These are phyloP conservation scores for Saposhnikovia divaricata DNA, from an alignment of 129 eudicot species.

Conservation along the genomic window DNA sequence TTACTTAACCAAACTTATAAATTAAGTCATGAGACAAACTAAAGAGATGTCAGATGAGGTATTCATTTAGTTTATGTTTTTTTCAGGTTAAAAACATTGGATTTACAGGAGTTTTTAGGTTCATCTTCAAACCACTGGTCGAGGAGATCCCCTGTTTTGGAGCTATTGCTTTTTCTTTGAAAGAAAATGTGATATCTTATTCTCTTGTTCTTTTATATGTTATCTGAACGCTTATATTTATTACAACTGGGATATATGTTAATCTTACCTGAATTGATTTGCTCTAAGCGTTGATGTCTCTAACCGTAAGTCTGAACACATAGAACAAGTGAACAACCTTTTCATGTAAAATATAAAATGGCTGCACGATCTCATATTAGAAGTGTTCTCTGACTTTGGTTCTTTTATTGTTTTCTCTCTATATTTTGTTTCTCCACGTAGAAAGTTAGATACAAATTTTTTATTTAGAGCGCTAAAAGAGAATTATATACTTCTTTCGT, in stretches of 20 bases:
- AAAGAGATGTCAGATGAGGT: neutral
- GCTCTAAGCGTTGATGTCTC: neutral
- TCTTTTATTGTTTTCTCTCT: too few relatives aligned
- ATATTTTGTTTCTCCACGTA: neutral
- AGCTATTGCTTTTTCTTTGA: conserved; percentile 69
- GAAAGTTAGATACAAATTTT: neutral
- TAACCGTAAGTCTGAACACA: neutral
- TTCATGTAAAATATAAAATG: neutral
- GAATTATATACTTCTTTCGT: neutral
- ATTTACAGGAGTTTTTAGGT: conserved; percentile 85
- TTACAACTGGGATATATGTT: neutral
- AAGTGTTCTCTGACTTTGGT: neutral
- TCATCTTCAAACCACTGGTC: conserved; percentile 82
- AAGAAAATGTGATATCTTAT: conserved; percentile 57
- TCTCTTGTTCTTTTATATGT: conserved; percentile 4
- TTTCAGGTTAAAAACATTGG: conserved; percentile 79
- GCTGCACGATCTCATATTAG: neutral
- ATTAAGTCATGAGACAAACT: neutral
- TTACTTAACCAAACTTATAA: neutral
- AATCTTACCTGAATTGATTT: neutral
- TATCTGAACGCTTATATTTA: neutral
- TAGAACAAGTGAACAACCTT: neutral
- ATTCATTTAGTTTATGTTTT: neutral
- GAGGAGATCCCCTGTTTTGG: conserved; percentile 94
- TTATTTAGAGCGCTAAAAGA: neutral